Evolutionary conservation across 2,329 filamentous ascomycete species (phyloP), one percentile per base, ranked within the genome.

Genomic region (Aspergillus cejpii): DNA sequence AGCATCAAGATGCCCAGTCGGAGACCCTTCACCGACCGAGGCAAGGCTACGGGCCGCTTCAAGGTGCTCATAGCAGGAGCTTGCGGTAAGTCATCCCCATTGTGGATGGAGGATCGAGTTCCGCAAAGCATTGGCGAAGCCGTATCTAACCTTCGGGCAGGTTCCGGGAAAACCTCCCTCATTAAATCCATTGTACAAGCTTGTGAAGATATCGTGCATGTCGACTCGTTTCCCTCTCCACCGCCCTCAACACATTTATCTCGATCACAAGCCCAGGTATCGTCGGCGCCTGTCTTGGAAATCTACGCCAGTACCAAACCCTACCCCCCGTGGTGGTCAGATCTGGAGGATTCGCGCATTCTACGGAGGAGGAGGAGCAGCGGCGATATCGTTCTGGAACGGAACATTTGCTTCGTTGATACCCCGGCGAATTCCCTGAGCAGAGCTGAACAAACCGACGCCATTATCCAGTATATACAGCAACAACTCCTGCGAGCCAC

Each of bases 381-480:
- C 41, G 81, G 82, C 6, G 89, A 92, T 51, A 78, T 81, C 17
- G 78, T 96, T 29, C 71, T 97, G 37, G 91, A 97, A 61, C 80
- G 91, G 23, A 98, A 98, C 60, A 69, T 98, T 4, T 95, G 88
- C 65, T 96, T 98, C 61, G 82, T 96, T 46, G 91, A 97, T 68
- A 91, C 86, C 2, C 80, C 84, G 52, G 74, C 73, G 37, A 73
- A 70, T 37, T 78, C 76, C 28, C 75, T 81, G 41, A 75, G 78
- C 50, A 52, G 53, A 29, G 43, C 52, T 55, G 78, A 79, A 53
- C 74, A 70, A 41, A 80, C 81, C 39, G 76, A 79, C 29, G 73
- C 73, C 5, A 77, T 85, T 29, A 67, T 84, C 11, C 74, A 82
- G 46, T 94, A 94, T 61, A 76, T 94, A 24, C 83, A 89, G 64